A percentile compares a stretch with the other conserved stretches of the same genome.
phyloP scores from a whole-genome alignment of 805 yeast genomes.

The Wickerhamiella musiphila region DNA sequence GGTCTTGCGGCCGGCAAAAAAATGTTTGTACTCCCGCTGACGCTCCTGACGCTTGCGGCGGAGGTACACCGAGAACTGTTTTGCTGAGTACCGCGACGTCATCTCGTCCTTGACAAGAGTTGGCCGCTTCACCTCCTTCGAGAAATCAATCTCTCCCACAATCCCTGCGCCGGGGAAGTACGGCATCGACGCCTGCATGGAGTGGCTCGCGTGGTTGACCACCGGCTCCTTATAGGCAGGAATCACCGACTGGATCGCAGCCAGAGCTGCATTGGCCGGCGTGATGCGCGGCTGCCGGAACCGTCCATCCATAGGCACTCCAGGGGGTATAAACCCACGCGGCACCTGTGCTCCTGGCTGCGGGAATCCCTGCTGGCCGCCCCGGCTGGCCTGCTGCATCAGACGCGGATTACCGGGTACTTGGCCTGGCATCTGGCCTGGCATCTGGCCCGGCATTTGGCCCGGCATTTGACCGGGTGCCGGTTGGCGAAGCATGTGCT shows the following conservation, averaged over 20 bases:
- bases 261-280: constrained; percentile 9
- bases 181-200: constrained; percentile 10
- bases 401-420: no score
- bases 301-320: no score
- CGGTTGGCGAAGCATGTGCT: no score
- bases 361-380: no score
- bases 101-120: constrained; percentile 13
- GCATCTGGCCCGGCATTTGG: no score
- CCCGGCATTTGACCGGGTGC: no score
- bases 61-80: constrained; percentile 14
- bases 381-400: no score
- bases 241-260: constrained; percentile 11
- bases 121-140: constrained; percentile 1
- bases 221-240: constrained; percentile 11
- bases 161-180: constrained; percentile 16
- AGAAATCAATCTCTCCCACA: constrained; percentile 10
- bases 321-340: no score
- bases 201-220: constrained; percentile 9
- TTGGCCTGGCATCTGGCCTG: no score
- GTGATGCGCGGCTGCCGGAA: no score
- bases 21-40: constrained; percentile 18
- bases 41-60: constrained; percentile 18
- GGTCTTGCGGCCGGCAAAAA: constrained; percentile 18
- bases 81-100: constrained; percentile 15
- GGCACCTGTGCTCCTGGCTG: no score